These are phyloP conservation scores for Bassia scoparia DNA, from an alignment of 148 eudicot genomes.

Conservation along the genomic window DNA sequence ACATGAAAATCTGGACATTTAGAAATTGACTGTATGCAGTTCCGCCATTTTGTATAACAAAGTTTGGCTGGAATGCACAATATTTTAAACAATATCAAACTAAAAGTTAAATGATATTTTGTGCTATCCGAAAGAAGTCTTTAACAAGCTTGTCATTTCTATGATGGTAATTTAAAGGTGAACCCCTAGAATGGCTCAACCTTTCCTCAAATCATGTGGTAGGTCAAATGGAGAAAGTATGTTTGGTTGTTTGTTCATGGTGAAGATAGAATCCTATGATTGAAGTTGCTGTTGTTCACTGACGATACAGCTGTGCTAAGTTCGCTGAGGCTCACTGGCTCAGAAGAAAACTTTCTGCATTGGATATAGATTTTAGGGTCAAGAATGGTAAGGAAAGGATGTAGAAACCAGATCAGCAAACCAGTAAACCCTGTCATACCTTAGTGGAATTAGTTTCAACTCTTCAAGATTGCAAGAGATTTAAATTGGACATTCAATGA, in stretches of 20 bases:
- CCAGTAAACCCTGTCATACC: background rate
- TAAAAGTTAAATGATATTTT: too few species aligned
- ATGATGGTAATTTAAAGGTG: too few species aligned
- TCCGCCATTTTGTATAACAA: background rate
- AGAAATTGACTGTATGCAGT: background rate
- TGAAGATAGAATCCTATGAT: background rate
- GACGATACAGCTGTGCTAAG: background rate
- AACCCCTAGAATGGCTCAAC: too few species aligned
- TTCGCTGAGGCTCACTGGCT: too few species aligned
- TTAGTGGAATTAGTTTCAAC: background rate
- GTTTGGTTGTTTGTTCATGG: background rate
- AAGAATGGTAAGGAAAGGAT: background rate
- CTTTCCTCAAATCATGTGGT: too few species aligned
- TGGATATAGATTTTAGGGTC: background rate
- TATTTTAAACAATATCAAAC: too few species aligned
- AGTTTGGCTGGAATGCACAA: background rate
- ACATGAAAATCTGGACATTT: background rate
- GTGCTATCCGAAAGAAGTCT: too few species aligned
- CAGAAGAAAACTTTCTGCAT: constrained; percentile 6
- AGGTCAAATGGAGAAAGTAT: too few species aligned
- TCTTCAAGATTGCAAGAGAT: background rate
- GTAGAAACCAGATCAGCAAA: background rate
- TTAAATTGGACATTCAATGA: too few species aligned
- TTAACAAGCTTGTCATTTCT: too few species aligned
- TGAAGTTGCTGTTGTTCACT: background rate